Evolutionary conservation across 495 filamentous ascomycete species (phyloP), one percentile per base, ranked within the genome.

Genomic region (Margaritispora aquatica): DNA sequence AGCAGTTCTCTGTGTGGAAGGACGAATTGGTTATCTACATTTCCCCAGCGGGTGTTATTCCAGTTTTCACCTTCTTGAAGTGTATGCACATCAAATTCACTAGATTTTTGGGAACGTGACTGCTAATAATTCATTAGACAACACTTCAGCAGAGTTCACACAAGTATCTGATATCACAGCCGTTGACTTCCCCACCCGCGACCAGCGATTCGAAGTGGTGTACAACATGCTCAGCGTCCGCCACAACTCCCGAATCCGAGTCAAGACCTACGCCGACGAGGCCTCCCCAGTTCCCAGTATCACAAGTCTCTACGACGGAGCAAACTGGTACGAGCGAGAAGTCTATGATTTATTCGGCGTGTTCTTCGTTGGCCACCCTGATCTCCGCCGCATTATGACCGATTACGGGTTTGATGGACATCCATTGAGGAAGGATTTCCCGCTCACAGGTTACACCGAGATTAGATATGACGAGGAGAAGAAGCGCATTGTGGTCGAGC

Each of bases 1-100:
- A 99, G 77, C 95, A 99, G 74, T 97, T 97, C 80, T 91, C 90
- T 38, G 93, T 98, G 27, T 97, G 93, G 95, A 99, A 99, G 79
- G 94, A 99, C 71, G 95, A 99, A 46, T 82, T 99, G 60, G 88
- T 86, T 59, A 89, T 99, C 71, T 94, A 92, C 74, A 93, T 96
- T 68, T 75, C 90, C 41, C 94, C 94, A 5, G 71, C 88, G 21
- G 93, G 90, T 63, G 81, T 97, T 63, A 79, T 96, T 60, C 94
- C 95, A 41, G 86, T 96, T 63, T 90, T 97, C 74, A 85, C 82
- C 65, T 99, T 97, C 78, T 84, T 99, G 63, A 99, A 97, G 75
- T 88, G 78, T 81, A 70, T 21, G 58, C 41, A 13, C 46, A 13
- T 13, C 5, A 2, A 22, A 2, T 1, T 8, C 8, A 19, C n/a